phyloP scores from a whole-genome alignment of 148 eudicot species.

The Cornus suecica region DNA sequence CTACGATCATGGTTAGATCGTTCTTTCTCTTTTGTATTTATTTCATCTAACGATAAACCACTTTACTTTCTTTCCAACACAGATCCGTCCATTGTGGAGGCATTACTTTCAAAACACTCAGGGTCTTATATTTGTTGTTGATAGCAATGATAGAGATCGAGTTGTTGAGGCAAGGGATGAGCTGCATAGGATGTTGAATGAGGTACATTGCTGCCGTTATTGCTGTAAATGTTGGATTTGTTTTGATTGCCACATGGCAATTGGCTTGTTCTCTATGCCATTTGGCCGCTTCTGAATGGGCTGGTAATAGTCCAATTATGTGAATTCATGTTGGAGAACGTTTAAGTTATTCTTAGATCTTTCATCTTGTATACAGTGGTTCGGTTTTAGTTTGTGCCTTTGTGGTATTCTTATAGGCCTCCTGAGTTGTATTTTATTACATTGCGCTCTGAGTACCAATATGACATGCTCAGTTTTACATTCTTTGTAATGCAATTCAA shows the following conservation, averaged over 20 bases:
- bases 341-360: too few species aligned
- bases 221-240: background rate
- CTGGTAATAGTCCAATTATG: background rate
- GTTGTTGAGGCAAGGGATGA: slow-evolving; percentile 49
- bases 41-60: background rate
- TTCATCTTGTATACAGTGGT: too few species aligned
- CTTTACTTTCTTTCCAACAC: background rate
- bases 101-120: slow-evolving; percentile 57
- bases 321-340: background rate
- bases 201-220: slow-evolving; percentile 22
- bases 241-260: background rate
- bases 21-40: background rate
- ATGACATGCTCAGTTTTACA: too few species aligned
- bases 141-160: slow-evolving; percentile 56
- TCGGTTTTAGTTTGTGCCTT: too few species aligned
- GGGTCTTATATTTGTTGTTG: slow-evolving; percentile 56
- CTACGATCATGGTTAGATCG: background rate
- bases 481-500: too few species aligned
- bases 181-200: slow-evolving; percentile 58
- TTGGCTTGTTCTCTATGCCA: background rate
- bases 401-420: too few species aligned
- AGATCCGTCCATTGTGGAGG: slow-evolving; percentile 65
- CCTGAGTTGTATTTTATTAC: too few species aligned
- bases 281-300: background rate
- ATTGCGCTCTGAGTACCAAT: too few species aligned